Base-by-base conservation (phyloP, 164 flowering plant species). In the Kalanchoe fedtschenkoi region DNA sequence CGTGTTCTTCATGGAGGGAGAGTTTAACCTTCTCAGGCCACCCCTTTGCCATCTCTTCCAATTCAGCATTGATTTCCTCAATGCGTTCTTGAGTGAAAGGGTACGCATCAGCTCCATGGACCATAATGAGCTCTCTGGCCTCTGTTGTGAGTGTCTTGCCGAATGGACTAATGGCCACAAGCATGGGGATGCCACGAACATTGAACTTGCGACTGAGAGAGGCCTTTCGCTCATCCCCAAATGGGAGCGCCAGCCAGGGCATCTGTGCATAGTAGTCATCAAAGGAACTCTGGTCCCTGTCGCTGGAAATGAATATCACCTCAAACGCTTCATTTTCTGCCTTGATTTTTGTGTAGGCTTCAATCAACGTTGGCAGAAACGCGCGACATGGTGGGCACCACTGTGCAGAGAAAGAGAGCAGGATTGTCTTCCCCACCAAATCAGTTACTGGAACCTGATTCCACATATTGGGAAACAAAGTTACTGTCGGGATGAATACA, bases 211-310 rank as follows among this genome's bases (percentile, higher is more conserved):
- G 72, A 24, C 66, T 65, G 66, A 90, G 59, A 2, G 60, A 64
- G 16, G 64, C 54, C 73, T 77, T 77, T 65, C 83, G 67, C 8
- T 34, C 47, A 39, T 90, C 96, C 1, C 82, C 85, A 65, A 72
- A 84, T 0, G 95, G 93, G 17, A 88, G 78, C 0, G 91, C 85
- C 51, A 86, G 56, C 91, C 95, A 88, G 10, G 93, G 96, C 95
- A 90, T 90, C 4, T 37, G 35, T 1, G 78, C 44, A 61, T 71
- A 86, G 72, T 38, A 83, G 8, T 80, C 84, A 38, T 86, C 78
- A 56, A 86, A 88, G 8, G 88, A 71, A 5, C 72, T 16, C 29
- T 83, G 78, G 37, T 82, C 82, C 0, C 38, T 44, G 64, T 86
- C 96, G 47, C 83, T 75, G 0, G 90, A 88, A 60, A 88, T 64